Percentiles rank a stretch among this genome's conserved stretches.
Conservation (phyloP, 352 stramenopile genomes). For the Phytophthora pseudosyringae region DNA sequence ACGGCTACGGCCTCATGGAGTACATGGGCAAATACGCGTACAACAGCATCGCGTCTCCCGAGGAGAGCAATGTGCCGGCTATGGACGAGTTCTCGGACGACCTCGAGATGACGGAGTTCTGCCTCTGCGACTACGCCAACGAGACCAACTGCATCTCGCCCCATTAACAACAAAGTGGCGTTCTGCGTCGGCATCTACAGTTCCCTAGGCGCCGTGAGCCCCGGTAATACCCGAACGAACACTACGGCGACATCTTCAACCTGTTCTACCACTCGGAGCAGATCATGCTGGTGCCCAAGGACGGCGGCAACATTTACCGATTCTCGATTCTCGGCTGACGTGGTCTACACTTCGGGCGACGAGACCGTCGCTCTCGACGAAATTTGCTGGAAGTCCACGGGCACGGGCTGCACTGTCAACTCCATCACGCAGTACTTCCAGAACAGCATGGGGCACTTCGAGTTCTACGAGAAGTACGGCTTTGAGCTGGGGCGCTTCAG, state of each 20-base stretch:
- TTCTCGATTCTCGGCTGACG: constrained; percentile 49
- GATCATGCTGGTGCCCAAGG: constrained; percentile 65
- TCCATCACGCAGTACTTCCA: constrained; percentile 74
- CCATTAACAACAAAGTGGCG: constrained; percentile 55
- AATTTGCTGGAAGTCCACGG: constrained; percentile 75
- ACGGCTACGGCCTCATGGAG: constrained; percentile 61
- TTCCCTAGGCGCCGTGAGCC: constrained; percentile 51
- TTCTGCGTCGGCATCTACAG: constrained; percentile 59
- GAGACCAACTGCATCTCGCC: constrained; percentile 51
- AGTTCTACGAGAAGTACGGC: constrained; percentile 62
- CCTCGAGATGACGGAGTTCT: constrained; percentile 45
- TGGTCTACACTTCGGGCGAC: constrained; percentile 42
- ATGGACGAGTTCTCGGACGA: constrained; percentile 38
- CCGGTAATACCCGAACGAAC: constrained; percentile 49
- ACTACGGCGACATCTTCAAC: constrained; percentile 67
- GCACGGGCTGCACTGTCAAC: constrained; percentile 62
- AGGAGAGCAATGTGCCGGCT: constrained; percentile 68
- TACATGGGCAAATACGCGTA: constrained; percentile 70
- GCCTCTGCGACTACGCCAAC: constrained; percentile 49
- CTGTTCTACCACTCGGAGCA: constrained; percentile 75
- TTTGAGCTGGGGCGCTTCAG: constrained; percentile 60
- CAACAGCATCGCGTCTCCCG: constrained; percentile 64
- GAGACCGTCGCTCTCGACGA: constrained; percentile 48
- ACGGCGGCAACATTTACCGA: constrained; percentile 61
- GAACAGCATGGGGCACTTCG: constrained; percentile 65